Evolutionary conservation across 495 filamentous ascomycete genomes (phyloP).

Genomic region (Penicillium mononematosum): DNA sequence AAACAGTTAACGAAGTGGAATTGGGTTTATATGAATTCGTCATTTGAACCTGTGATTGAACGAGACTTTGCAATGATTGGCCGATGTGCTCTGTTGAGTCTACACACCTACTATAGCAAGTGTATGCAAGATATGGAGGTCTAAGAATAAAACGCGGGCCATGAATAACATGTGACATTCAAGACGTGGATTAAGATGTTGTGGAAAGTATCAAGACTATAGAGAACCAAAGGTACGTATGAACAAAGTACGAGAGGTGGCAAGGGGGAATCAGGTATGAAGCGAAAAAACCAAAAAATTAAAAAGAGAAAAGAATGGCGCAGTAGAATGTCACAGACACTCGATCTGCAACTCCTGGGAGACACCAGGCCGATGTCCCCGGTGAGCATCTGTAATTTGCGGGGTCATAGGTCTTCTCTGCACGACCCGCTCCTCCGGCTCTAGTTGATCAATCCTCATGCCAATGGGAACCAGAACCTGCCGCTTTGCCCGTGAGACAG

Average conservation of each 20-base stretch:
- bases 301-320: background rate
- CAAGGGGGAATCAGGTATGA: slow-evolving; percentile 7
- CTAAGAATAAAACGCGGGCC: background rate
- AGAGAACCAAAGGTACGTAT: background rate
- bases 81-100: background rate
- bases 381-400: slow-evolving; percentile 30
- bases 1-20: background rate
- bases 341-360: slow-evolving; percentile 44
- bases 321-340: slow-evolving; percentile 22
- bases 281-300: slow-evolving; percentile 5
- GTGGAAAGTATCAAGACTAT: background rate
- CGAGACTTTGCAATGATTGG: background rate
- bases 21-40: background rate
- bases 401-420: slow-evolving; percentile 27
- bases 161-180: background rate
- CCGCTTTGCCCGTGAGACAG: slow-evolving; percentile 37
- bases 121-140: background rate
- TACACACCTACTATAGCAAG: background rate
- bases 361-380: slow-evolving; percentile 34
- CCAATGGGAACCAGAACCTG: slow-evolving; percentile 42
- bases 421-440: slow-evolving; percentile 31
- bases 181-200: background rate
- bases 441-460: slow-evolving; percentile 24
- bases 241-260: background rate
- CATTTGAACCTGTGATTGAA: background rate